These are phyloP conservation scores for Draba incana DNA, from an alignment of 345 rosid genomes.

Conservation along the genomic window DNA sequence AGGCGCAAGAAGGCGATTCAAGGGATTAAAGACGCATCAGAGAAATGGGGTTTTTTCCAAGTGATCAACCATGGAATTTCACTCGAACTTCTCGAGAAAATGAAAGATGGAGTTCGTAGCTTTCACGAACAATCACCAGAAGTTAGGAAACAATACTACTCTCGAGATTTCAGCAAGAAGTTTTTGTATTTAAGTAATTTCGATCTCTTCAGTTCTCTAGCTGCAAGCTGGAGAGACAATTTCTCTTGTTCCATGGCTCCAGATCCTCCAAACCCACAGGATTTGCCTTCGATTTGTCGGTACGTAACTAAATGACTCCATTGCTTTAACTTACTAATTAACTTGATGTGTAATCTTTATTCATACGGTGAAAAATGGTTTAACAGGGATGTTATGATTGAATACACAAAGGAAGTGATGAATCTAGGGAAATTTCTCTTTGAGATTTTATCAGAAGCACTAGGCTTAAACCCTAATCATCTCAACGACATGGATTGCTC, in stretches of 20 bases:
- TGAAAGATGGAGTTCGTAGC: conserved; percentile 36
- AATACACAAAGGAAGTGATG: conserved; percentile 46
- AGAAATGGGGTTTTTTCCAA: conserved; percentile 43
- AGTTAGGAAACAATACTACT: conserved; percentile 26
- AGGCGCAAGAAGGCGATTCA: conserved; percentile 11
- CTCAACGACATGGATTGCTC: conserved; percentile 49
- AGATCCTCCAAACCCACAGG: conserved; percentile 38
- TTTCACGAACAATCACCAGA: conserved; percentile 38
- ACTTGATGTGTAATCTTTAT: background rate
- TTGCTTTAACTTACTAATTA: background rate
- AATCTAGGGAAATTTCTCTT: conserved; percentile 44
- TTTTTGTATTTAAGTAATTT: conserved; percentile 37
- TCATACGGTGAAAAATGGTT: background rate
- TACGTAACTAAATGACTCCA: background rate
- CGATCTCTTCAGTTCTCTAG: conserved; percentile 40
- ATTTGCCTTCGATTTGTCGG: conserved; percentile 44
- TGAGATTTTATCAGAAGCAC: conserved; percentile 59
- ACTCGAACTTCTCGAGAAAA: conserved; percentile 15
- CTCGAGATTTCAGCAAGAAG: conserved; percentile 29
- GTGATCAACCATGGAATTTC: conserved; percentile 42
- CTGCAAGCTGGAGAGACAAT: conserved; percentile 51
- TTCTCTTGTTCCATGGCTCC: conserved; percentile 41
- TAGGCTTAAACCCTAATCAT: conserved; percentile 49
- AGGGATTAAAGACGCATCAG: conserved; percentile 27
- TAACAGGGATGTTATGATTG: conserved; percentile 47